Base-by-base conservation (phyloP, 2,329 filamentous ascomycete species). In the Uncinocarpus reesii region DNA sequence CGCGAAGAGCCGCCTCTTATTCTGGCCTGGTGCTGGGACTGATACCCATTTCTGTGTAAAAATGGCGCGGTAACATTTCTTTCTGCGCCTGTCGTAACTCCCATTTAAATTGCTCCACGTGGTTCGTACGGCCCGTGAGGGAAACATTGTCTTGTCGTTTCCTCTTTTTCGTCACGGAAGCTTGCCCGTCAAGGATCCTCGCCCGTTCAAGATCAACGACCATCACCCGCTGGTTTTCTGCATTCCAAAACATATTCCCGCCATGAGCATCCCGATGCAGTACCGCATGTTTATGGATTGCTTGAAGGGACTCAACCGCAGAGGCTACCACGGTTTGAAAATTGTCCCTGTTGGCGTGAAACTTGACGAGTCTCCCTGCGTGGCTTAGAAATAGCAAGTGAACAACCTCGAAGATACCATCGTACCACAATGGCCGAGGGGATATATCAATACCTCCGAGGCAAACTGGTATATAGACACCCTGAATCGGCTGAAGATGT, bases 401-500 rank as follows among this genome's bases (percentile, higher is more conserved):
- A 1, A 26, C 24, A 31, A 54, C 48, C 11, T 40, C n/a, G 4
- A 36, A 29, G 6, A 54, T 54, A 15, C 52, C 52, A 21, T 52
- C 47, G 29, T 54, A 52, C 11, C 28, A 54, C 23, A 52, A 28
- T 18, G 31, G 43, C 23, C 41, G 36, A 7, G 20, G 28, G 23
- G 48, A 47, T 7, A 58, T 48, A 32, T 53, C 50, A 11, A 57
- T 47, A 16, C 29, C 56, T 18, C 55, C 56, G 13, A 58, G 42
- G 32, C 43, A 56, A 26, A 58, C 50, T 31, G 56, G 56, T 6
- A 52, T 18, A 36, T 47, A 26, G 11, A 49, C 18, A n/a, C 53
- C 56, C 31, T 58, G 55, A 21, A 58, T 31, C 31, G 47, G 24
- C n/a, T 21, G 38, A 10, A 57, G 45, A 2, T 43, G 40, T 11